These are phyloP conservation scores for Chlamydomonas applanata DNA, from an alignment of 139 green algal species.

Conservation along the genomic window DNA sequence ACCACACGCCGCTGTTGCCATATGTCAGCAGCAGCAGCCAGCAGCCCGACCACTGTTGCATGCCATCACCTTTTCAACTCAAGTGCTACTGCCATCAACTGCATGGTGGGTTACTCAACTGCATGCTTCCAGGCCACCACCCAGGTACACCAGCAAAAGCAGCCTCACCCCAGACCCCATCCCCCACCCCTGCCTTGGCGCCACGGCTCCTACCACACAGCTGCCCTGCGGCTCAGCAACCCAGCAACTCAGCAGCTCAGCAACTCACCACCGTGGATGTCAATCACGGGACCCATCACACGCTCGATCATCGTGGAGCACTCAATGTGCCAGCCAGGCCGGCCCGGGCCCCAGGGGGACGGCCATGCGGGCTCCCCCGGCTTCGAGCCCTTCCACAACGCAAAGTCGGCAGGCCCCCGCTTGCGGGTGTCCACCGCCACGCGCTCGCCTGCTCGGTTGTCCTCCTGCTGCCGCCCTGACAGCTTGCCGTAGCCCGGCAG, in stretches of 20 bases:
- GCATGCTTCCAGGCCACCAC: too few relatives aligned
- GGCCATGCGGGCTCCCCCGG: constrained; percentile 87
- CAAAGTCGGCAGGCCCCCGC: constrained; percentile 89
- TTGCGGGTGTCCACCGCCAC: constrained; percentile 89
- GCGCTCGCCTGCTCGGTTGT: constrained; percentile 79
- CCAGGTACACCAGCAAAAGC: too few relatives aligned
- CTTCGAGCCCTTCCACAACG: constrained; percentile 96
- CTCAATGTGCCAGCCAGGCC: constrained; percentile 93
- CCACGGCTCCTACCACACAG: too few relatives aligned
- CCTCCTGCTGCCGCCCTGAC: constrained; percentile 72
- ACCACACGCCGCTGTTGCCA: background rate
- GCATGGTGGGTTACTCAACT: too few relatives aligned
- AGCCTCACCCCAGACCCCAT: too few relatives aligned
- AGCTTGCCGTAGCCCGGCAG: constrained; percentile 86
- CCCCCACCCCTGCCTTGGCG: too few relatives aligned
- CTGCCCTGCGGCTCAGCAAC: too few relatives aligned
- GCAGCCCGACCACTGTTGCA: too few relatives aligned
- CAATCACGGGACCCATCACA: constrained; percentile 78
- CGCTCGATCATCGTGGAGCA: constrained; percentile 89
- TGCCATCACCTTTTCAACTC: too few relatives aligned
- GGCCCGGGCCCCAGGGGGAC: constrained; percentile 87
- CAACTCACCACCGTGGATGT: constrained; percentile 84
- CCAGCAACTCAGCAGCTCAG: background rate
- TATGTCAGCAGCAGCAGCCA: background rate
- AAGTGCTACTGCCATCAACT: too few relatives aligned